These are phyloP conservation scores for Thozetella sp. DNA, from an alignment of 495 filamentous ascomycete species.

Conservation along the genomic window DNA sequence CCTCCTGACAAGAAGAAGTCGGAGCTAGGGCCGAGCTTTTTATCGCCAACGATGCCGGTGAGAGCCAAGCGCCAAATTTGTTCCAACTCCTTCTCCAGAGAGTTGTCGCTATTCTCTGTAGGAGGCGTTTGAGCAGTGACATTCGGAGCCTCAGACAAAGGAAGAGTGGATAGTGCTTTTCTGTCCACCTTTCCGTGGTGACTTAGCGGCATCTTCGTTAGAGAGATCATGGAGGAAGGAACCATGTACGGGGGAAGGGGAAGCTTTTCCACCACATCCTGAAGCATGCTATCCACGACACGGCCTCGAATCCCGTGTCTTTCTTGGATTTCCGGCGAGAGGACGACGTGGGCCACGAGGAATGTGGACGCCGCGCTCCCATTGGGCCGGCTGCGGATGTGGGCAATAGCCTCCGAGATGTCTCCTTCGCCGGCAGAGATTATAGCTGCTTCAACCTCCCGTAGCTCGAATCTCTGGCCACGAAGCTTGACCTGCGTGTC, in stretches of 20 bases:
- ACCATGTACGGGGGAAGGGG: constrained; percentile 44
- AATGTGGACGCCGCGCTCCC: constrained; percentile 15
- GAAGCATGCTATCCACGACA: constrained; percentile 7
- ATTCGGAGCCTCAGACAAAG: too few relatives aligned
- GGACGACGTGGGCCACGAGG: constrained; percentile 31
- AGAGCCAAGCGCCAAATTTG: constrained; percentile 15
- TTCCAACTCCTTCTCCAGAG: constrained; percentile 11
- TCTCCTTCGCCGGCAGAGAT: constrained; percentile 9
- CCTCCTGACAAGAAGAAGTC: constrained; percentile 30
- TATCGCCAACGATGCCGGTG: constrained; percentile 15
- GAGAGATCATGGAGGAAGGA: constrained; percentile 31
- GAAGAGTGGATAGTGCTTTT: constrained; percentile 5
- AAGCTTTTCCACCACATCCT: constrained; percentile 13
- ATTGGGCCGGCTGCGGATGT: constrained; percentile 1
- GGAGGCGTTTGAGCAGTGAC: too few relatives aligned
- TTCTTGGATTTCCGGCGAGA: neutral
- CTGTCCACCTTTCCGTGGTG: constrained; percentile 41
- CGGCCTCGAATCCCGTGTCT: too few relatives aligned
- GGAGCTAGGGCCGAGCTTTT: constrained; percentile 7
- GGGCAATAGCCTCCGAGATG: constrained; percentile 7
- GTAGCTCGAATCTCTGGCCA: constrained; percentile 46
- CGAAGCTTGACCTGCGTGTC: constrained; percentile 48
- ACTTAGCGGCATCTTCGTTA: constrained; percentile 39
- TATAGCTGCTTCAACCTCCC: constrained; percentile 31
- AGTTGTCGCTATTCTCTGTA: too few relatives aligned